phyloP scores from a whole-genome alignment of 1,284 basidiomycete species.

The Ustilago crameri region DNA sequence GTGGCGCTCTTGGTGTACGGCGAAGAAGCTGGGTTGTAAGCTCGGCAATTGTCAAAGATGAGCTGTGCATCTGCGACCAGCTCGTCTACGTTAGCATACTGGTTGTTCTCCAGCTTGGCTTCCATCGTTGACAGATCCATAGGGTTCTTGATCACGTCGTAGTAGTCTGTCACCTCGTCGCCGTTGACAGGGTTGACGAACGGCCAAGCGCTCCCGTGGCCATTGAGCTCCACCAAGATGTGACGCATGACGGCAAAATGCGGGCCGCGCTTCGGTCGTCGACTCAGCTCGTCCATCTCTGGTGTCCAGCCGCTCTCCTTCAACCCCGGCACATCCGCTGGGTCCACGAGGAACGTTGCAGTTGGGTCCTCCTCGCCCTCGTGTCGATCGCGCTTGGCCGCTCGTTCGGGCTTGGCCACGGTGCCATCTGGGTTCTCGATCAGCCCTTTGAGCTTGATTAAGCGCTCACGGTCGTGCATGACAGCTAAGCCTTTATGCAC shows the following conservation, averaged over 20 bases:
- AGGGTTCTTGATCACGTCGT: conserved; percentile 86
- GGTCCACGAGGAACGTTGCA: conserved; percentile 55
- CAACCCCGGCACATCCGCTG: conserved; percentile 58
- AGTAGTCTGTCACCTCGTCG: conserved; percentile 89
- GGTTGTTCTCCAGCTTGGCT: conserved; percentile 82
- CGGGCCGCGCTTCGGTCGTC: conserved; percentile 73
- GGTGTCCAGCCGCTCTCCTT: conserved; percentile 91
- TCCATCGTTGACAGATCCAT: conserved; percentile 97
- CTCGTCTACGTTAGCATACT: conserved; percentile 79
- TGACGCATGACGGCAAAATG: conserved; percentile 80
- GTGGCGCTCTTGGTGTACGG: conserved; percentile 88
- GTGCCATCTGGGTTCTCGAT: conserved; percentile 52
- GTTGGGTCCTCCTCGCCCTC: conserved; percentile 46
- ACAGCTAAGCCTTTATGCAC: conserved; percentile 84
- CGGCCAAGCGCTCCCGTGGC: conserved; percentile 86
- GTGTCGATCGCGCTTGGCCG: conserved; percentile 37
- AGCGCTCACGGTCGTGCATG: conserved; percentile 75
- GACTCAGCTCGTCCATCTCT: conserved; percentile 80
- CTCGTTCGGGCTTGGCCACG: conserved; percentile 47
- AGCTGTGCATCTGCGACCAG: conserved; percentile 80
- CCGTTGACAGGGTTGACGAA: conserved; percentile 83
- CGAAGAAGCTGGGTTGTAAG: conserved; percentile 86
- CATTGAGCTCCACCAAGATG: conserved; percentile 83
- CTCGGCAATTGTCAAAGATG: conserved; percentile 88
- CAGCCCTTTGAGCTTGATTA: conserved; percentile 47